phyloP scores from a whole-genome alignment of 1,139 yeast genomes.

The Tardiomyces depauwii region DNA sequence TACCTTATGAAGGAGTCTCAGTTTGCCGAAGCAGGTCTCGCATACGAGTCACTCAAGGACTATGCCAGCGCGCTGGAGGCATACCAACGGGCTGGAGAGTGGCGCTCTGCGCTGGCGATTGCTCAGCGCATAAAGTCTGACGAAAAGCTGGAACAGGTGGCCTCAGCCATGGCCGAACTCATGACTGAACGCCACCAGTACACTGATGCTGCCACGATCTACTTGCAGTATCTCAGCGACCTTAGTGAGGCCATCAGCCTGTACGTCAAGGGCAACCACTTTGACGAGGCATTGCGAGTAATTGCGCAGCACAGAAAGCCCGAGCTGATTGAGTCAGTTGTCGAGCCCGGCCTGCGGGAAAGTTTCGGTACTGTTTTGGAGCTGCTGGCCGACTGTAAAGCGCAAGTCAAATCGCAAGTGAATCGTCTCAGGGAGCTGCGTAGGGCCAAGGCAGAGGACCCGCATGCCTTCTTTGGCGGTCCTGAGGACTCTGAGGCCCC shows the following conservation, averaged over 20 bases:
- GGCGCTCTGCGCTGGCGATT: conserved; percentile 76
- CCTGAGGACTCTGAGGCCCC: conserved; percentile 43
- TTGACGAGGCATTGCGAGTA: conserved; percentile 64
- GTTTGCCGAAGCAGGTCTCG: conserved; percentile 63
- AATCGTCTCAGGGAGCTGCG: conserved; percentile 77
- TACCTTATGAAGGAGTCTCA: conserved; percentile 38
- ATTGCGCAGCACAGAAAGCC: conserved; percentile 5
- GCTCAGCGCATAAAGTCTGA: conserved; percentile 29
- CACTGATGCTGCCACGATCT: conserved; percentile 75
- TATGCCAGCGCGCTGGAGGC: conserved; percentile 53
- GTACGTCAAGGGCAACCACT: conserved; percentile 66
- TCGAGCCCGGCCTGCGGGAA: conserved; percentile 71
- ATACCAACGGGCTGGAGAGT: conserved; percentile 57
- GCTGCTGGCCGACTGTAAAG: conserved; percentile 79
- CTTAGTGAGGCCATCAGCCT: conserved; percentile 50
- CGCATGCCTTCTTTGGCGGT: conserved; percentile 58
- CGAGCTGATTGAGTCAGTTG: conserved; percentile 41
- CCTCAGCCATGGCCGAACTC: conserved; percentile 47
- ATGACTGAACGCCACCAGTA: conserved; percentile 64
- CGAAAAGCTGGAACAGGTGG: conserved; percentile 31
- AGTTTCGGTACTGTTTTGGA: conserved; percentile 85
- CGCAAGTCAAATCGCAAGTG: conserved; percentile 75
- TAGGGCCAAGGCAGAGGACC: conserved; percentile 71
- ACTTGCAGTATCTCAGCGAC: conserved; percentile 49
- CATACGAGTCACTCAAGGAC: conserved; percentile 58